phyloP scores from a whole-genome alignment of 2,329 filamentous ascomycete species.

The Alternaria triticina region DNA sequence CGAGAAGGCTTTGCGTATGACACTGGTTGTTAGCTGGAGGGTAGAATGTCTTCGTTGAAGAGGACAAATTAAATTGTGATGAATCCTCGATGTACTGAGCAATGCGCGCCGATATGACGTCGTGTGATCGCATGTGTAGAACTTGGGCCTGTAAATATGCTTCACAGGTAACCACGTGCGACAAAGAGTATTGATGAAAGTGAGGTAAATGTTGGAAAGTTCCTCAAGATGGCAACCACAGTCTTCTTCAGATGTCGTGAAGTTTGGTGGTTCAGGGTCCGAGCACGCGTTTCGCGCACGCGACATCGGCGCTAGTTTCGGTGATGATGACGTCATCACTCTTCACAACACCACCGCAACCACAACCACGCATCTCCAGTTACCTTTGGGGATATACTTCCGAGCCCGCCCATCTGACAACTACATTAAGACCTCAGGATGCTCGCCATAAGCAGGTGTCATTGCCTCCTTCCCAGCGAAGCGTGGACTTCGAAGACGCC shows the following conservation, averaged over 20 bases:
- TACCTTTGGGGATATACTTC: not conserved
- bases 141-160: not conserved
- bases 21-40: not conserved
- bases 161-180: not conserved
- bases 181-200: not conserved
- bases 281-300: not conserved
- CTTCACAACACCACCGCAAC: not conserved
- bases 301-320: not conserved
- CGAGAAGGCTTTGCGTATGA: not conserved
- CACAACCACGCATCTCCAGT: too few species aligned
- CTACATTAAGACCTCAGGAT: not conserved
- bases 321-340: not conserved
- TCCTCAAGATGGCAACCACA: not conserved
- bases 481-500: not conserved
- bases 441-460: not conserved
- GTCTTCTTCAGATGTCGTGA: not conserved
- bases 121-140: not conserved
- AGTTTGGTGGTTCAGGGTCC: not conserved
- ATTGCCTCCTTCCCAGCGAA: not conserved
- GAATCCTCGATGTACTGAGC: not conserved
- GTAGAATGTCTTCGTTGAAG: not conserved
- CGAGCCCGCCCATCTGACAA: not conserved
- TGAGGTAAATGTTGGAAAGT: too few species aligned
- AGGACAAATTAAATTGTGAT: too few species aligned
- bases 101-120: accelerated